Percentiles rank a stretch among this genome's conserved stretches.
phyloP scores from a whole-genome alignment of 345 rosid genomes.

The Excoecaria agallocha region DNA sequence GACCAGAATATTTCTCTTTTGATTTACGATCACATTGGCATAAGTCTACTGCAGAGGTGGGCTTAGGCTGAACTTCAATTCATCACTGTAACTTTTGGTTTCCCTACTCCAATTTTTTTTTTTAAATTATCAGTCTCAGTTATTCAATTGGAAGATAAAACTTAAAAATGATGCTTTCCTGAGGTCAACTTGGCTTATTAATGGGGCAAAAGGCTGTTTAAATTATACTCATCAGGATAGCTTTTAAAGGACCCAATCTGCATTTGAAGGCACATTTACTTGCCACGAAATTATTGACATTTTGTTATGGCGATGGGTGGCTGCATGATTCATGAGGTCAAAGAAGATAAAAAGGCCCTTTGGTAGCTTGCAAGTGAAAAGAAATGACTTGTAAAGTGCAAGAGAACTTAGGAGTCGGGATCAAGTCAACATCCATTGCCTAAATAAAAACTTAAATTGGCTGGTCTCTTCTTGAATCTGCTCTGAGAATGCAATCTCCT shows the following conservation, averaged over 20 bases:
- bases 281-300: neutral
- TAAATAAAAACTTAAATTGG: neutral
- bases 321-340: neutral
- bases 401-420: neutral
- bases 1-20: neutral
- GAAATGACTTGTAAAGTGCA: neutral
- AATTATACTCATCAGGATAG: neutral
- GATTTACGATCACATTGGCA: neutral
- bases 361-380: slow-evolving; percentile 9
- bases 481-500: neutral
- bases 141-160: neutral
- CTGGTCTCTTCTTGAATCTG: neutral
- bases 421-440: neutral
- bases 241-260: neutral
- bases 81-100: neutral
- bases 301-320: neutral
- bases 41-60: neutral
- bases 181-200: neutral
- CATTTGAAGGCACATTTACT: neutral
- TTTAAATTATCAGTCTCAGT: no score
- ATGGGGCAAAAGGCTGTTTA: neutral
- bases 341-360: neutral
- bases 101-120: no score
- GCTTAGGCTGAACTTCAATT: no score
- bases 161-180: neutral